Evolutionary conservation across 371 early-diverging fungal species (phyloP).

Genomic region (Umbelopsis sp.): DNA sequence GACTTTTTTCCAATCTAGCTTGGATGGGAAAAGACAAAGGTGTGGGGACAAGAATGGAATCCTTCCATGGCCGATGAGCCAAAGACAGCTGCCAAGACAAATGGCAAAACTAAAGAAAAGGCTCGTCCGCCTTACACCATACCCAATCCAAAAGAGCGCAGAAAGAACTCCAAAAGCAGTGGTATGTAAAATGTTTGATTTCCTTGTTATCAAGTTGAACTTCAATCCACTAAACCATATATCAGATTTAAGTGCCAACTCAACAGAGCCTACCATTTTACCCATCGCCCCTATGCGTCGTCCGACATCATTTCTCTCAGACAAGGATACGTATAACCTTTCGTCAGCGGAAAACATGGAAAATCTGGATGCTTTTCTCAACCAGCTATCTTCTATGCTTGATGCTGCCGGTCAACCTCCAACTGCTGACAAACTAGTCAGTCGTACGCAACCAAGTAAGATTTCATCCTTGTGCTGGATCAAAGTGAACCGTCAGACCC

Average conservation of each 20-base stretch:
- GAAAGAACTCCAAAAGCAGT: too few relatives aligned
- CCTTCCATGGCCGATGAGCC: constrained; percentile 28
- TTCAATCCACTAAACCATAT: too few relatives aligned
- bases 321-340: neutral
- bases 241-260: too few relatives aligned
- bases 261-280: too few relatives aligned
- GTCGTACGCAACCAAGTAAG: neutral
- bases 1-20: constrained; percentile 26
- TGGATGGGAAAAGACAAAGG: constrained; percentile 52
- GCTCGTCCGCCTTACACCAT: too few relatives aligned
- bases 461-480: neutral
- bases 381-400: neutral
- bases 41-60: constrained; percentile 51
- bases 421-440: neutral
- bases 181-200: too few relatives aligned
- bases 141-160: too few relatives aligned
- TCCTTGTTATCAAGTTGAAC: too few relatives aligned
- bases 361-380: constrained; percentile 4
- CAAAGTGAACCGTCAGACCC: neutral
- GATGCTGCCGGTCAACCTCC: neutral
- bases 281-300: too few relatives aligned
- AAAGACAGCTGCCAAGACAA: neutral
- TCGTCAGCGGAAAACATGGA: neutral
- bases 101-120: too few relatives aligned
- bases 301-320: neutral